Conservation (phyloP, 2,329 filamentous ascomycete species). For the Exophiala sp. region DNA sequence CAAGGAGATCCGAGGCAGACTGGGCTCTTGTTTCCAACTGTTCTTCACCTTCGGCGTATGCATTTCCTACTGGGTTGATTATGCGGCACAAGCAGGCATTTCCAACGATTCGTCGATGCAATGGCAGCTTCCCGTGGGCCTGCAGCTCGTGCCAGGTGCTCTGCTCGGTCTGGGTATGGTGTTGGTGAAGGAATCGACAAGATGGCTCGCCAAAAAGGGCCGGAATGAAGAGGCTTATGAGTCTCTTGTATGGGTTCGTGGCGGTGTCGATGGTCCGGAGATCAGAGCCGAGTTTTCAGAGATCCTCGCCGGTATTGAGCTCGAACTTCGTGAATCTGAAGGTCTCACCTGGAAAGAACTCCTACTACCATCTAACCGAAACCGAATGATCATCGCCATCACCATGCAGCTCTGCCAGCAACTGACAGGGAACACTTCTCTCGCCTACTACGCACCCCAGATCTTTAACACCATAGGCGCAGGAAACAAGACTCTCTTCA, state of each 20-base stretch:
- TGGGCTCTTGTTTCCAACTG: slow-evolving; percentile 50
- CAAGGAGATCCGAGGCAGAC: slow-evolving; percentile 40
- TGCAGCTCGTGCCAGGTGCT: slow-evolving; percentile 47
- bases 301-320: slow-evolving; percentile 42
- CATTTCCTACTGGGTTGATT: slow-evolving; percentile 51
- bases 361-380: slow-evolving; percentile 44
- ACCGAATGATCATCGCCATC: slow-evolving; percentile 45
- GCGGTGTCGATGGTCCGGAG: slow-evolving; percentile 38
- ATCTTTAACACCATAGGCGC: slow-evolving; percentile 49
- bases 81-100: slow-evolving; percentile 39
- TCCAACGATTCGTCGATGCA: slow-evolving; percentile 36
- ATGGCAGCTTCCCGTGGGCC: slow-evolving; percentile 53
- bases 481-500: slow-evolving; percentile 43
- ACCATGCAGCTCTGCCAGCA: slow-evolving; percentile 48
- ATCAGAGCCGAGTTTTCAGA: slow-evolving; percentile 35
- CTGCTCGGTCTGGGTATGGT: slow-evolving; percentile 47
- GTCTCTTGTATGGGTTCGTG: slow-evolving; percentile 49
- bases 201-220: slow-evolving; percentile 46
- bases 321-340: slow-evolving; percentile 43
- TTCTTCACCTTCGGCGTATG: slow-evolving; percentile 49
- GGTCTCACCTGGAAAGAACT: slow-evolving; percentile 45
- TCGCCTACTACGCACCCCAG: slow-evolving; percentile 49
- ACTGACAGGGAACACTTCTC: slow-evolving; percentile 33
- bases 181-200: slow-evolving; percentile 44
- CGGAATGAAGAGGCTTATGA: slow-evolving; percentile 43